Percentiles rank a stretch among this genome's conserved stretches.
phyloP scores from a whole-genome alignment of 2,329 filamentous ascomycete species.

The Tricladium varicosporioides region DNA sequence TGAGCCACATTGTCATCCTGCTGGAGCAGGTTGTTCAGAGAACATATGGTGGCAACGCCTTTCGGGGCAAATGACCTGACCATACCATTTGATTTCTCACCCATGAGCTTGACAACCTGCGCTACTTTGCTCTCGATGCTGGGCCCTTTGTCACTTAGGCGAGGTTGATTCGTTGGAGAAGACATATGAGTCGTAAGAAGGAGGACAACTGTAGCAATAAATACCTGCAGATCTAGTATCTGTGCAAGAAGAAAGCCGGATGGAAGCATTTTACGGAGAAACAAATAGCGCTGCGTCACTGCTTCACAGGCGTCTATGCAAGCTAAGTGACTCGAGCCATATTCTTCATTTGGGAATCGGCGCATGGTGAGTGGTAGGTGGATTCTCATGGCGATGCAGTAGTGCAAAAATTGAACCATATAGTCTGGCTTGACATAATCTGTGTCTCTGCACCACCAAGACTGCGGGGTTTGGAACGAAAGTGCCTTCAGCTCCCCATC shows the following conservation, averaged over 20 bases:
- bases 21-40: constrained; percentile 15
- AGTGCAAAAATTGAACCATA: constrained; percentile 18
- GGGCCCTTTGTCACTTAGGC: constrained; percentile 5
- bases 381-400: constrained; percentile 16
- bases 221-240: constrained; percentile 18
- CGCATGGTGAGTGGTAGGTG: constrained; percentile 17
- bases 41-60: constrained; percentile 12
- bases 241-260: constrained; percentile 14
- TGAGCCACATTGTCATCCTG: constrained; percentile 8
- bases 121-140: constrained; percentile 11
- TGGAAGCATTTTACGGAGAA: constrained; percentile 14
- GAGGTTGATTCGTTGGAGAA: constrained; percentile 1
- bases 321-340: constrained; percentile 17
- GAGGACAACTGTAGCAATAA: constrained; percentile 19
- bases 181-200: constrained; percentile 14
- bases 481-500: constrained; percentile 29
- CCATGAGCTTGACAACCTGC: constrained; percentile 18
- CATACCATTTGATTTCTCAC: constrained; percentile 10
- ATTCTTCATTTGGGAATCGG: constrained; percentile 10
- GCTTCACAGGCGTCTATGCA: constrained; percentile 19
- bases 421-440: constrained; percentile 10
- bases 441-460: constrained; percentile 17
- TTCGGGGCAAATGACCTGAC: constrained; percentile 5
- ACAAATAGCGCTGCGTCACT: constrained; percentile 13
- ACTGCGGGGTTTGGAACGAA: constrained; percentile 24